A percentile compares a stretch with the other conserved stretches of the same genome.
These are phyloP conservation scores for Fraxinus baroniana DNA, from an alignment of 305 asterid species.

Conservation along the genomic window DNA sequence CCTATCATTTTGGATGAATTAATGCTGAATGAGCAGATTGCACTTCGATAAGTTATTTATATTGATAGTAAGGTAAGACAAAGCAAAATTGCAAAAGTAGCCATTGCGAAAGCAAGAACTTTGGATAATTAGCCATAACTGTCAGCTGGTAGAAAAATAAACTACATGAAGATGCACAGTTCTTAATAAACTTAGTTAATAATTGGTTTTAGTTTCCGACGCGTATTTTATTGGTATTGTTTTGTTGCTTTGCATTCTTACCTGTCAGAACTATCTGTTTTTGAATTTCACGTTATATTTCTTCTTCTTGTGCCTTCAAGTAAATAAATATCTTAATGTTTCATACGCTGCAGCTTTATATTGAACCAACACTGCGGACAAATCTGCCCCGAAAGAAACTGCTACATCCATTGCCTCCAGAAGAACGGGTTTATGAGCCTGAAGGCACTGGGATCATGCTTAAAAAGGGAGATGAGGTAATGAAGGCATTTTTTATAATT, in stretches of 20 bases:
- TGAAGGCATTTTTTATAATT: background rate
- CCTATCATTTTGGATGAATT: background rate
- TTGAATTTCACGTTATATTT: conserved; percentile 11
- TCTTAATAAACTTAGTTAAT: background rate
- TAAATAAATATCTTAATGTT: background rate
- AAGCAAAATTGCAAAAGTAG: background rate
- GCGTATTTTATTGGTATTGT: background rate
- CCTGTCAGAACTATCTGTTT: background rate
- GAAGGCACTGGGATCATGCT: conserved; percentile 56
- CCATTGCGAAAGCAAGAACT: background rate
- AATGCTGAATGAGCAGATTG: background rate
- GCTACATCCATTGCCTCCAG: conserved; percentile 62
- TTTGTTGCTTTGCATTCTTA: background rate
- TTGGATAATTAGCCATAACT: background rate
- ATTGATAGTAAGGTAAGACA: background rate
- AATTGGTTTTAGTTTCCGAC: background rate
- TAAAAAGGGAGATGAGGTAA: conserved; percentile 95
- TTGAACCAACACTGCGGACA: conserved; percentile 73
- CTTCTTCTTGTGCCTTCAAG: background rate
- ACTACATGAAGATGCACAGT: background rate
- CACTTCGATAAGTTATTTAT: background rate
- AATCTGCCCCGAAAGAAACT: conserved; percentile 67
- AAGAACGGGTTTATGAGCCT: conserved; percentile 59
- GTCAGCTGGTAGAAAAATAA: background rate
- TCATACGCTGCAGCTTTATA: conserved; percentile 54